Percentiles rank a stretch among this genome's conserved stretches.
These are phyloP conservation scores for Ligustrum vulgare DNA, from an alignment of 257 asterid genomes.

Conservation along the genomic window DNA sequence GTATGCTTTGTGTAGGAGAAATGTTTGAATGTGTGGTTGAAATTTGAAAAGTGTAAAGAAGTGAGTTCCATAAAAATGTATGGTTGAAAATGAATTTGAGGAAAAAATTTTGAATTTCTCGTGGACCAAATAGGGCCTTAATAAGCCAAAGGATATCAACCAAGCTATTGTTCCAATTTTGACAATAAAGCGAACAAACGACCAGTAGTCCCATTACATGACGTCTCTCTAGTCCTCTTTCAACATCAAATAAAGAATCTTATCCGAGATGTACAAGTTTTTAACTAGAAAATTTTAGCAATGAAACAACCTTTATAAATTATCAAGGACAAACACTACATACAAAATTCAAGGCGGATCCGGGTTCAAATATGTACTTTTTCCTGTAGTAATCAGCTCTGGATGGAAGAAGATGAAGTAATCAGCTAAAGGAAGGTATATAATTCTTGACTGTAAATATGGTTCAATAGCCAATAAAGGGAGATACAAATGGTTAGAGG, in stretches of 20 bases:
- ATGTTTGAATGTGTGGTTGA: no score
- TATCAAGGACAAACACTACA: not conserved
- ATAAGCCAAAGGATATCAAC: conserved; percentile 12
- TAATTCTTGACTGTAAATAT: not conserved
- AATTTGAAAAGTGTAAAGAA: no score
- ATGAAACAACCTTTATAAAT: not conserved
- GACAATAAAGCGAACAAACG: not conserved
- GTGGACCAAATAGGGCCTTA: no score
- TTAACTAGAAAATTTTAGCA: not conserved
- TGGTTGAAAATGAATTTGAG: no score
- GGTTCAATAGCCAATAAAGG: not conserved
- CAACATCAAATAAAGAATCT: not conserved
- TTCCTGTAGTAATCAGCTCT: not conserved
- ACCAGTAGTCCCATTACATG: not conserved
- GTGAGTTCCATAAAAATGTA: no score
- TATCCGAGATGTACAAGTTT: not conserved
- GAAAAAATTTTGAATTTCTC: no score
- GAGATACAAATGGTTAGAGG: not conserved
- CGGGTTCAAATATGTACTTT: not conserved
- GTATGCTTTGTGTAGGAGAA: no score
- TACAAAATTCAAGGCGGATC: not conserved
- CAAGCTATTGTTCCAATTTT: not conserved
- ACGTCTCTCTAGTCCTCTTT: not conserved
- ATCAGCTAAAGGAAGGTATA: not conserved
- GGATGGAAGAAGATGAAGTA: not conserved